Percentiles rank a stretch among this genome's conserved stretches.
Evolutionary conservation across 148 eudicot species (phyloP).

Genomic region (Polygonum maritimum): DNA sequence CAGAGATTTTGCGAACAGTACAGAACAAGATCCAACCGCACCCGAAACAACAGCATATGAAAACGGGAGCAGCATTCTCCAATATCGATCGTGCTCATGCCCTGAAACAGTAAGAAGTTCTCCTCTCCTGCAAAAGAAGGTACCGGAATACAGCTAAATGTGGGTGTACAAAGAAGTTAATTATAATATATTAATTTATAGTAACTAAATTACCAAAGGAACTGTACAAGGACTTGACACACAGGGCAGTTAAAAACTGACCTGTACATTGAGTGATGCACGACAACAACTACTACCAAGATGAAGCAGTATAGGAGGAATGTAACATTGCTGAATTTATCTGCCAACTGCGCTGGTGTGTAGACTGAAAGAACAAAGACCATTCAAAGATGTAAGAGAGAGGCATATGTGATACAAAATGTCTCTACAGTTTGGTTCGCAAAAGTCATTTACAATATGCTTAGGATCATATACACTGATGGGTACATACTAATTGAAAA

Average conservation of each 20-base stretch:
- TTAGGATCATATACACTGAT: not conserved
- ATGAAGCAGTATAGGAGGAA: conserved; percentile 77
- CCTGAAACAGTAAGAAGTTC: conserved; percentile 54
- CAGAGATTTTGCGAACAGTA: conserved; percentile 93
- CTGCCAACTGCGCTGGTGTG: conserved; percentile 84
- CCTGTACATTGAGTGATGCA: conserved; percentile 87
- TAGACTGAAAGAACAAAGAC: conserved; percentile 49
- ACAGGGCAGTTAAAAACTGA: conserved; percentile 19
- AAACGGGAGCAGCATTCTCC: conserved; percentile 87
- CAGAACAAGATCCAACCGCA: conserved; percentile 95
- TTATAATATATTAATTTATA: not conserved
- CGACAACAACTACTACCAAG: conserved; percentile 56
- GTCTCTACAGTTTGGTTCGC: not conserved
- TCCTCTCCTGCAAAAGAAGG: conserved; percentile 63
- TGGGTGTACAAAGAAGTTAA: not conserved
- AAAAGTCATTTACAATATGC: not conserved
- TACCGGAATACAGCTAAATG: not conserved
- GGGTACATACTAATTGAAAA: not conserved
- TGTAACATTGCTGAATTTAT: conserved; percentile 74
- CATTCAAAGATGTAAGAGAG: not conserved
- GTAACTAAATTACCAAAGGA: not conserved
- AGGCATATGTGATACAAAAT: not conserved
- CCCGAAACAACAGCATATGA: conserved; percentile 93
- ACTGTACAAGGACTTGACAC: not conserved
- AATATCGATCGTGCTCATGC: conserved; percentile 50